These are phyloP conservation scores for Apophysomyces elegans DNA, from an alignment of 371 early-diverging fungal genomes.

Conservation along the genomic window DNA sequence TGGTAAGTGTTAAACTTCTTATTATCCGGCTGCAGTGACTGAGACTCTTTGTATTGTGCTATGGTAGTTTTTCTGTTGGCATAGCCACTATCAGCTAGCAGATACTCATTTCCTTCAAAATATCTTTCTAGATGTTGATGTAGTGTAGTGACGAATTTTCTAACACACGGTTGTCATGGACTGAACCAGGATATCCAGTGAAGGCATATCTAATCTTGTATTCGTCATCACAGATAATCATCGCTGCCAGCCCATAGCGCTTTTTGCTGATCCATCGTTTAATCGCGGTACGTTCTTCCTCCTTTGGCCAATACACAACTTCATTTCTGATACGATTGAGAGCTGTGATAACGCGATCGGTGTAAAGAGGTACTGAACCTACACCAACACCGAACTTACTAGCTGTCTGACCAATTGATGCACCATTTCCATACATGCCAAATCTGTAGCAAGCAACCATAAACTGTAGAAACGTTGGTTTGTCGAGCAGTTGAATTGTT, in stretches of 20 bases:
- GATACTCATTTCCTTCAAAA: neutral
- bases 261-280: neutral
- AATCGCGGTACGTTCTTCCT: neutral
- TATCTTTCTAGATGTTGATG: neutral
- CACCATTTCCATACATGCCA: slow-evolving; percentile 2
- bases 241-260: neutral
- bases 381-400: slow-evolving; percentile 2
- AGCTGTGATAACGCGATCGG: neutral
- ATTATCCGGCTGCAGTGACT: neutral
- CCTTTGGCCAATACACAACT: neutral
- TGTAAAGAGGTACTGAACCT: neutral
- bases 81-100: slow-evolving; percentile 1
- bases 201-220: neutral
- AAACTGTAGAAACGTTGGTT: neutral
- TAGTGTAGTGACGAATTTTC: neutral
- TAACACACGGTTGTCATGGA: neutral
- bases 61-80: neutral
- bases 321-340: neutral
- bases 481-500: neutral
- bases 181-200: neutral
- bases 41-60: neutral
- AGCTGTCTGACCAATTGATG: neutral
- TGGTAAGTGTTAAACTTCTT: neutral
- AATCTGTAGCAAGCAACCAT: slow-evolving; percentile 2
- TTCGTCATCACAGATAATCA: neutral